Evolutionary conservation across 371 early-diverging fungal species (phyloP), one percentile per base, ranked within the genome.

Genomic region (Mucor saturninus): DNA sequence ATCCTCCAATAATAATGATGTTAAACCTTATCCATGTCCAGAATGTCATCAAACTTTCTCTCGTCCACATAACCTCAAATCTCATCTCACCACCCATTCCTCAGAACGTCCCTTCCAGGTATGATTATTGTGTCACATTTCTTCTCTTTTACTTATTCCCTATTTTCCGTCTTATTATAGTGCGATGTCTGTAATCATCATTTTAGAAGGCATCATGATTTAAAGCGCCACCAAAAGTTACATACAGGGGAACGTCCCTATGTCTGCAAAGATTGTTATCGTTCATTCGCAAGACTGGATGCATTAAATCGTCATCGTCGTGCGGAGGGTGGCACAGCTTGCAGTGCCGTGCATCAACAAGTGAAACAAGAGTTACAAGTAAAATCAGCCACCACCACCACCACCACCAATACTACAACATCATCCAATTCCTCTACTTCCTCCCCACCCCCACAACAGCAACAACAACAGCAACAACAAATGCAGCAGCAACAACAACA

Each of bases 161-260:
- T 56, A 56, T 45, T 31, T 31, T 28, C 37, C 28, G 54, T 51
- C 32, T 58, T 21, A 21, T 21, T 52, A 53, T 62, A 73, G 76
- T 73, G 71, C 40, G 68, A 80, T 65, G 75, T 78, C 26, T 85
- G 86, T 56, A 73, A 74, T 35, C 69, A 79, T 54, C 77, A 74
- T 50, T 91, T 91, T 71, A 81, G 89, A 42, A 80, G 92, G 6
- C 89, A 89, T 45, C 92, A 91, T 72, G 92, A 91, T 65, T 68
- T 91, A 51, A 90, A 90, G 75, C 82, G 92, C 32, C 92, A 92
- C 68, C 83, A 86, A 77, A 84, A 88, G 51, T 65, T 89, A 31
- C 92, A 92, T 61, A 90, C 92, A 5, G 92, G 92, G 5, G 90
- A 90, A 62, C 79, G 87, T 59, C 91, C 93, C 0, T 86, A 88